phyloP scores from a whole-genome alignment of 495 filamentous ascomycete species.

The Entonaema liquescens region DNA sequence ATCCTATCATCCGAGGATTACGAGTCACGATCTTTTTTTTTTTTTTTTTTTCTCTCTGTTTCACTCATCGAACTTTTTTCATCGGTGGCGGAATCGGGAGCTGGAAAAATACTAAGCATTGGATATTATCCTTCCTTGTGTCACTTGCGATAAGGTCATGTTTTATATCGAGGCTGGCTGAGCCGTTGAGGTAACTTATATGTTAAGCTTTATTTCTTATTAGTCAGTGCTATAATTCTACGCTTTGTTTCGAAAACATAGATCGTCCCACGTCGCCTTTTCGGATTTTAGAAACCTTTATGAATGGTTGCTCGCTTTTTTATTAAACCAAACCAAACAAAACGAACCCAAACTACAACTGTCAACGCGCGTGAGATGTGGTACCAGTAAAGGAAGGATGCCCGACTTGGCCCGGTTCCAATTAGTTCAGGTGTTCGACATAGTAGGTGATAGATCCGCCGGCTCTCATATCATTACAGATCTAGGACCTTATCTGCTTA shows the following conservation, averaged over 20 bases:
- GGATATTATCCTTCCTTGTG: too few species aligned
- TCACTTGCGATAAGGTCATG: too few species aligned
- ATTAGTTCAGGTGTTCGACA: neutral
- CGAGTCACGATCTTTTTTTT: neutral
- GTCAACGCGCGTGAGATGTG: neutral
- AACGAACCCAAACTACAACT: neutral
- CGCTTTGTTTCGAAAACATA: neutral
- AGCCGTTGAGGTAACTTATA: too few species aligned
- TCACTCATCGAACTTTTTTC: neutral
- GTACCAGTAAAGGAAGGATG: constrained; percentile 6
- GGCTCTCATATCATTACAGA: neutral
- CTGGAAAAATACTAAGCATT: neutral
- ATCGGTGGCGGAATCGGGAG: neutral
- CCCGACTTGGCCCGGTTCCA: neutral
- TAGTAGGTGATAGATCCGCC: neutral
- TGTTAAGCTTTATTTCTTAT: too few species aligned
- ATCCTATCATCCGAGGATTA: neutral
- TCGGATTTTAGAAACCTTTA: neutral
- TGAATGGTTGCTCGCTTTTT: neutral
- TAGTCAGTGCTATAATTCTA: neutral
- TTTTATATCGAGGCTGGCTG: too few species aligned
- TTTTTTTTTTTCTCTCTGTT: neutral
- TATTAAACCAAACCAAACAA: neutral
- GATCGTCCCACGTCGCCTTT: neutral
- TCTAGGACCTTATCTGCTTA: neutral